Conservation (phyloP, 139 green algal genomes). For the Mesotaenium endlicherianum region DNA sequence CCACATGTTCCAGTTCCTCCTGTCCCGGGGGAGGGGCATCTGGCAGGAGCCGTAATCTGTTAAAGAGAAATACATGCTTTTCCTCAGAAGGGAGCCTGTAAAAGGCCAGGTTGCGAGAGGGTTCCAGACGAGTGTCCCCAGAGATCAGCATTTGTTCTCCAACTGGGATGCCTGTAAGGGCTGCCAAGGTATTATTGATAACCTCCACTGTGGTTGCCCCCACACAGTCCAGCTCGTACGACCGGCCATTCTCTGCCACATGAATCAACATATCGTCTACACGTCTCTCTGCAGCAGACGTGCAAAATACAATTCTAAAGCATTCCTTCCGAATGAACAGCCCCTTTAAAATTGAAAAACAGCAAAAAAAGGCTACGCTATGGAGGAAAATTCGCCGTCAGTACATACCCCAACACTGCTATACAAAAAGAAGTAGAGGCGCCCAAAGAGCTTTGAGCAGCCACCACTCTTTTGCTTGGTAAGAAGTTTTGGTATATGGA, state of each 20-base stretch:
- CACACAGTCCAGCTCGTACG: constrained; percentile 36
- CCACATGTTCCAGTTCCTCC: constrained; percentile 14
- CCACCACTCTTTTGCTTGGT: too few species aligned
- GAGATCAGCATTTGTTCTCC: constrained; percentile 83
- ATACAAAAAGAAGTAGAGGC: too few species aligned
- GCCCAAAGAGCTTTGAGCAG: neutral
- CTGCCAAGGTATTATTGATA: constrained; percentile 72
- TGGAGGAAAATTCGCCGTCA: too few species aligned
- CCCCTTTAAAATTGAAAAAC: neutral
- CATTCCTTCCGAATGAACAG: neutral
- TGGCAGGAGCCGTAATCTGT: constrained; percentile 29
- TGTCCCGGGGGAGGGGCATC: constrained; percentile 5
- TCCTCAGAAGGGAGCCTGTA: constrained; percentile 69
- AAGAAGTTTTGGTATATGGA: too few species aligned
- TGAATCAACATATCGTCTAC: constrained; percentile 7
- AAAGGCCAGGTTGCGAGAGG: constrained; percentile 50
- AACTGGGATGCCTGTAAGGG: constrained; percentile 67
- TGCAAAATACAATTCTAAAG: neutral
- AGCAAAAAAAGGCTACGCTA: neutral
- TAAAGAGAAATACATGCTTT: constrained; percentile 45
- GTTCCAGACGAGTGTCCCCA: constrained; percentile 68
- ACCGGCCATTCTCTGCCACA: constrained; percentile 36
- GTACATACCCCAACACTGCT: too few species aligned
- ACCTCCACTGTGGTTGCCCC: constrained; percentile 39
- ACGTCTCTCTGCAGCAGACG: neutral